Conservation (phyloP, 108 stramenopile species). For the Cyclotella atomus region DNA sequence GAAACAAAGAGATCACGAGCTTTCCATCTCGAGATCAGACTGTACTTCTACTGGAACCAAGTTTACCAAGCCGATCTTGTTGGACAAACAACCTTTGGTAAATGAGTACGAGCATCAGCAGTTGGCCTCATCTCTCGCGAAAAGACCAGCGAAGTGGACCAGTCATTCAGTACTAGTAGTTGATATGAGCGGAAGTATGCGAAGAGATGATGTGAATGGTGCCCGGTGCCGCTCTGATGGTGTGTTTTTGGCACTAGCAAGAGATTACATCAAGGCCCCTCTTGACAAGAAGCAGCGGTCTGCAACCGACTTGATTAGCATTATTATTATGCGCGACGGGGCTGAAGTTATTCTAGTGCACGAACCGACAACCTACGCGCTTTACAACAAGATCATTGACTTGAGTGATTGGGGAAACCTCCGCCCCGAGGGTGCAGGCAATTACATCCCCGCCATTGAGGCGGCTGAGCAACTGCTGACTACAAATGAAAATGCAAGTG, state of each 20-base stretch:
- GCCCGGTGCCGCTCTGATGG: conserved; percentile 21
- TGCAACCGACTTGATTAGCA: conserved; percentile 33
- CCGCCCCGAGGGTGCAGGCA: conserved; percentile 35
- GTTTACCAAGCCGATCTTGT: conserved; percentile 32
- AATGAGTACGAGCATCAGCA: conserved; percentile 7
- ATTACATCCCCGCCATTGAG: conserved; percentile 57
- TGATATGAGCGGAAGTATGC: conserved; percentile 31
- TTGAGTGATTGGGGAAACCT: conserved; percentile 32
- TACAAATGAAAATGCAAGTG: conserved; percentile 3
- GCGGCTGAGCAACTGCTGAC: conserved; percentile 36
- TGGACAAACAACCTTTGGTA: conserved; percentile 18
- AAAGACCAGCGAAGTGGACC: conserved; percentile 3
- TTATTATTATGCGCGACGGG: conserved; percentile 44
- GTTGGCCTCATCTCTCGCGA: neutral
- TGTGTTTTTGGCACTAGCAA: conserved; percentile 27
- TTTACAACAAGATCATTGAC: conserved; percentile 51
- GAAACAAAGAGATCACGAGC: conserved; percentile 49
- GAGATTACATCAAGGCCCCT: conserved; percentile 17
- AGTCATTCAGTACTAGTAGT: conserved; percentile 28
- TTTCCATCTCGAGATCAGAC: conserved; percentile 13
- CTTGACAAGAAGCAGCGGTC: neutral
- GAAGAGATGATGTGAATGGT: conserved; percentile 23
- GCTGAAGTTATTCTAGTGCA: conserved; percentile 31
- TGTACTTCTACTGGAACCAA: conserved; percentile 35
- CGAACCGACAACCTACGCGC: conserved; percentile 48